These are phyloP conservation scores for Ramaria sp. DNA, from an alignment of 768 basidiomycete species.

Conservation along the genomic window DNA sequence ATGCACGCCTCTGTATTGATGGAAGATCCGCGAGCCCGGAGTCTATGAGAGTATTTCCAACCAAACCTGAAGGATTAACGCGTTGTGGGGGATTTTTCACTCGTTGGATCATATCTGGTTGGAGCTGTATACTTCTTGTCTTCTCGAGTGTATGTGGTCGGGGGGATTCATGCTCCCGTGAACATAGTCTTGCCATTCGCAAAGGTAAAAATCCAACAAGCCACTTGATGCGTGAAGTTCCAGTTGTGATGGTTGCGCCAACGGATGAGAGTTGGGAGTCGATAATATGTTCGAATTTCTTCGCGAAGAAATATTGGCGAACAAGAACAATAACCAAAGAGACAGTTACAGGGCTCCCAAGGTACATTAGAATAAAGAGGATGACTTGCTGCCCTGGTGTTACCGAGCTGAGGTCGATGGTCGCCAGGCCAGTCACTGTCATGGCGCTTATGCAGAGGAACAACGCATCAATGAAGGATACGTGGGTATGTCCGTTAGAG, in stretches of 20 bases:
- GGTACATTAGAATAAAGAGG: constrained; percentile 22
- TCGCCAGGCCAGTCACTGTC: constrained; percentile 38
- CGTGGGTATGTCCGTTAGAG: constrained; percentile 59
- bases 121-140: constrained; percentile 18
- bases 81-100: constrained; percentile 50
- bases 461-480: constrained; percentile 44
- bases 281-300: constrained; percentile 53
- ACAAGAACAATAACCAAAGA: constrained; percentile 74
- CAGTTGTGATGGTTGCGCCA: constrained; percentile 7
- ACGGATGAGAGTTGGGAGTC: constrained; percentile 28
- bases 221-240: background rate
- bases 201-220: background rate
- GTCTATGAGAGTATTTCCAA: constrained; percentile 39
- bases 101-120: constrained; percentile 69
- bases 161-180: no score
- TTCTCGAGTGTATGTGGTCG: no score
- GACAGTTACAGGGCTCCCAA: constrained; percentile 67
- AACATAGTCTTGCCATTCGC: background rate
- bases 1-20: background rate
- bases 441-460: constrained; percentile 27
- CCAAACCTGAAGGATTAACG: constrained; percentile 66
- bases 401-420: constrained; percentile 57
- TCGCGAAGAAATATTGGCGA: constrained; percentile 58
- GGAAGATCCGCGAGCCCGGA: background rate
- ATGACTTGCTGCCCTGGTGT: constrained; percentile 62